Conservation (phyloP, 345 rosid species). For the Clausena lansium region DNA sequence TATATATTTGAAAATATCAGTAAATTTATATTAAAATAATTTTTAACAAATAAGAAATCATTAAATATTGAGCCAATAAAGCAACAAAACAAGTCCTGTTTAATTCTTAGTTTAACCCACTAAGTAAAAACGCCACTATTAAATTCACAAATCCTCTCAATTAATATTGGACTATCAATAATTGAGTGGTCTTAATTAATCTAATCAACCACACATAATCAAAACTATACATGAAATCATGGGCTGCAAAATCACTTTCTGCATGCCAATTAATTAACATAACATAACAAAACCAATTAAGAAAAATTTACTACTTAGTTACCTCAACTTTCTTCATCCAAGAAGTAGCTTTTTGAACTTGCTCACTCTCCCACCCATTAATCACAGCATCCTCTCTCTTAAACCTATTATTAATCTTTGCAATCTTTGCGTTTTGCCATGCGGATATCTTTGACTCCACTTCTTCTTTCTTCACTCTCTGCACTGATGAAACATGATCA, state of each 20-base stretch:
- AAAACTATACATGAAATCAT: not conserved
- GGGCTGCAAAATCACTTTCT: not conserved
- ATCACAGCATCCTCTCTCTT: constrained; percentile 93
- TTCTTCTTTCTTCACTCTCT: constrained; percentile 89
- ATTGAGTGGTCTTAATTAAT: not conserved
- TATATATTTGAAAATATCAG: no score
- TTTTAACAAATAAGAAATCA: no score
- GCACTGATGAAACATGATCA: constrained; percentile 40
- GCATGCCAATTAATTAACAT: not conserved
- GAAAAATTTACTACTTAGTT: not conserved
- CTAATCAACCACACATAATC: not conserved
- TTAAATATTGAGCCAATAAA: no score
- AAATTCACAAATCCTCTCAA: not conserved
- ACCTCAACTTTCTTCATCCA: constrained; percentile 98
- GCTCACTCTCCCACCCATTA: constrained; percentile 89
- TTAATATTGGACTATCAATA: not conserved
- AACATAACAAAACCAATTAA: not conserved
- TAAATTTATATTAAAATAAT: no score
- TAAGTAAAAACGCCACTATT: not conserved
- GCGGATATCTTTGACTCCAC: constrained; percentile 91
- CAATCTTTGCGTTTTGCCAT: constrained; percentile 86
- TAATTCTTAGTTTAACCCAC: not conserved
- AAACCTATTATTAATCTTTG: constrained; percentile 85
- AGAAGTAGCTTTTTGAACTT: constrained; percentile 69
- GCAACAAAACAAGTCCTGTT: not conserved